These are phyloP conservation scores for Clitoria ternatea DNA, from an alignment of 306 rosid species.

Conservation along the genomic window DNA sequence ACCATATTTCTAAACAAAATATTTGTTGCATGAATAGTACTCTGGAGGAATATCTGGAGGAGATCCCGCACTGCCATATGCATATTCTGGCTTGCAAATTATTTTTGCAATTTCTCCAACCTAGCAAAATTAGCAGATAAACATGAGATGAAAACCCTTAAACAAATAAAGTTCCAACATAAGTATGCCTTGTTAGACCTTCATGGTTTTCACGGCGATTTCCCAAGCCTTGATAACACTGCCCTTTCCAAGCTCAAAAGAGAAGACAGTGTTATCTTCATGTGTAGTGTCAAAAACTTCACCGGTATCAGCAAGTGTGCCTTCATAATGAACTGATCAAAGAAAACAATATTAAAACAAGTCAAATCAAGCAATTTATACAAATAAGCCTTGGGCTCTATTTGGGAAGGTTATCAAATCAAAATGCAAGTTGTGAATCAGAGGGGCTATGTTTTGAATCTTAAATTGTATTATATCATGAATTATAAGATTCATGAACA, in stretches of 20 bases:
- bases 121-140: conserved; percentile 20
- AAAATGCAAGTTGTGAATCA: too few species aligned
- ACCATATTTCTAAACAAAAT: neutral
- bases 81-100: conserved; percentile 91
- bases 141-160: conserved; percentile 5
- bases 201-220: conserved; percentile 85
- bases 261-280: conserved; percentile 88
- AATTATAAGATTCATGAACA: too few species aligned
- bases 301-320: conserved; percentile 70
- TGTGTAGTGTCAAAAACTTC: conserved; percentile 91
- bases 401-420: too few species aligned
- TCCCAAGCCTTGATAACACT: conserved; percentile 96
- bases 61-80: conserved; percentile 91
- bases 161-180: neutral
- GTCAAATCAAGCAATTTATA: neutral
- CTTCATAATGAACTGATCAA: conserved; percentile 84
- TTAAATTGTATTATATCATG: too few species aligned
- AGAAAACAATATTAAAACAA: conserved; percentile 18
- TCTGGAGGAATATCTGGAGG: conserved; percentile 96
- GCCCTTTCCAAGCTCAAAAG: conserved; percentile 92
- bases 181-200: conserved; percentile 42
- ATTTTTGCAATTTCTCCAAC: conserved; percentile 71
- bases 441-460: too few species aligned
- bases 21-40: conserved; percentile 34
- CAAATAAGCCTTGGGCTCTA: neutral